Evolutionary conservation across 805 yeast genomes (phyloP).

Genomic region (Candida pini): DNA sequence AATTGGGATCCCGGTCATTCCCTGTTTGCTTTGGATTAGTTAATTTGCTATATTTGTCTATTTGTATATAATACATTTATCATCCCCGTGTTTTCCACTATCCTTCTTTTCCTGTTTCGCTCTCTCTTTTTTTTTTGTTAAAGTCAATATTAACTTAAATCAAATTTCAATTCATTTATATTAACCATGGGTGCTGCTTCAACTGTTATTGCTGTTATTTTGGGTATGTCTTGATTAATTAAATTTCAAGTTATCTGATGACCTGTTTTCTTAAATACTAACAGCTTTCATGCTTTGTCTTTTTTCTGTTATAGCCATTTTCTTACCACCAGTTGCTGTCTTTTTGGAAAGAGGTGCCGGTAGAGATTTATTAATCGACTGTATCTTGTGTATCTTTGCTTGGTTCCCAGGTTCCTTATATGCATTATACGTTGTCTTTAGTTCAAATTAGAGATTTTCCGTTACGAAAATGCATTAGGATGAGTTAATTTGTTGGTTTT

Average conservation of each 20-base stretch:
- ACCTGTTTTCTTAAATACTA: background rate
- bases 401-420: slow-evolving; percentile 82
- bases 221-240: slow-evolving; percentile 9
- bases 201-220: slow-evolving; percentile 9
- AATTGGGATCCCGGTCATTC: too few species aligned
- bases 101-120: too few species aligned
- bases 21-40: too few species aligned
- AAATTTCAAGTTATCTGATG: too few species aligned
- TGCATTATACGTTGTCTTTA: slow-evolving; percentile 56
- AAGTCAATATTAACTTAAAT: background rate
- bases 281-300: background rate
- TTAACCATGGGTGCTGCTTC: slow-evolving; percentile 5
- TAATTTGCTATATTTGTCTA: too few species aligned
- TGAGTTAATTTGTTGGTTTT: background rate
- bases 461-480: background rate
- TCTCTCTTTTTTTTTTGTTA: too few species aligned
- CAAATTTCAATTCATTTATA: background rate
- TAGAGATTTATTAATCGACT: slow-evolving; percentile 57
- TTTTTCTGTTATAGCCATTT: slow-evolving; percentile 33
- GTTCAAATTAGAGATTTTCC: slow-evolving; percentile 6
- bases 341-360: slow-evolving; percentile 64
- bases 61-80: too few species aligned
- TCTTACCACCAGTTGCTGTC: slow-evolving; percentile 75
- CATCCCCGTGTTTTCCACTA: too few species aligned
- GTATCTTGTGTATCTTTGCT: slow-evolving; percentile 52